These are phyloP conservation scores for Rhodotorula mucilaginosa DNA, from an alignment of 1,284 basidiomycete genomes.

Conservation along the genomic window DNA sequence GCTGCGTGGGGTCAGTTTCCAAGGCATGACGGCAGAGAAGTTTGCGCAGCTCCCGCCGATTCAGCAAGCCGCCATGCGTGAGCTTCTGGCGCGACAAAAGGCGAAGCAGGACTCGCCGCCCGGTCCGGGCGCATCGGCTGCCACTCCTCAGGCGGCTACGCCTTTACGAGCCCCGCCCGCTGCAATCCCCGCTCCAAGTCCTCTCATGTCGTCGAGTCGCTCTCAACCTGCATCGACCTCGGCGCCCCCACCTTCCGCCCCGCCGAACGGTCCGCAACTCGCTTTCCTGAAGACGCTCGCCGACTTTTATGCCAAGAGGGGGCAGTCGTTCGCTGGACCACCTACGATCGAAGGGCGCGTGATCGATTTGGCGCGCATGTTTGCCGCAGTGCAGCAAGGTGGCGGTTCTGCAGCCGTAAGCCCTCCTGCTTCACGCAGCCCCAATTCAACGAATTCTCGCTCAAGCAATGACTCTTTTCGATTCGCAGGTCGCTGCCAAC, in stretches of 20 bases:
- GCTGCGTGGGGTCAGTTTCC: slow-evolving; percentile 10
- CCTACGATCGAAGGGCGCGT: slow-evolving; percentile 27
- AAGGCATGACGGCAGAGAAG: slow-evolving; percentile 26
- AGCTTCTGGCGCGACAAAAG: slow-evolving; percentile 15
- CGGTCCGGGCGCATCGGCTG: slow-evolving; percentile 11
- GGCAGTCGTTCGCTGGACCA: slow-evolving; percentile 4
- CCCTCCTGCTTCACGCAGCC: neutral
- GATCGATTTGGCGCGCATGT: slow-evolving; percentile 28
- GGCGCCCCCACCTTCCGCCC: neutral
- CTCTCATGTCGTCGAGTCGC: neutral
- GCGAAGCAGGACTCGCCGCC: slow-evolving; percentile 23
- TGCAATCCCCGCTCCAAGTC: neutral
- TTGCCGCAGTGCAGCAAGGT: slow-evolving; percentile 7
- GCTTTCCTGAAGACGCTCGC: slow-evolving; percentile 20
- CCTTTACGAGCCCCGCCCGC: neutral
- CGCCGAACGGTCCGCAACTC: neutral
- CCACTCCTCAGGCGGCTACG: neutral
- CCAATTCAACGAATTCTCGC: neutral
- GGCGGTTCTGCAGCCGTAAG: slow-evolving; percentile 3
- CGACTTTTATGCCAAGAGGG: slow-evolving; percentile 30
- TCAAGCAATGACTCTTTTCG: too few species aligned
- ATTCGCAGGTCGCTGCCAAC: slow-evolving; percentile 1
- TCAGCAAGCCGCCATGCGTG: slow-evolving; percentile 28
- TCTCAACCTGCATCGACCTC: neutral
- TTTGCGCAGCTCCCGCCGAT: slow-evolving; percentile 14